Conservation (phyloP, 1,139 yeast genomes). For the Meyerozyma carpophila region DNA sequence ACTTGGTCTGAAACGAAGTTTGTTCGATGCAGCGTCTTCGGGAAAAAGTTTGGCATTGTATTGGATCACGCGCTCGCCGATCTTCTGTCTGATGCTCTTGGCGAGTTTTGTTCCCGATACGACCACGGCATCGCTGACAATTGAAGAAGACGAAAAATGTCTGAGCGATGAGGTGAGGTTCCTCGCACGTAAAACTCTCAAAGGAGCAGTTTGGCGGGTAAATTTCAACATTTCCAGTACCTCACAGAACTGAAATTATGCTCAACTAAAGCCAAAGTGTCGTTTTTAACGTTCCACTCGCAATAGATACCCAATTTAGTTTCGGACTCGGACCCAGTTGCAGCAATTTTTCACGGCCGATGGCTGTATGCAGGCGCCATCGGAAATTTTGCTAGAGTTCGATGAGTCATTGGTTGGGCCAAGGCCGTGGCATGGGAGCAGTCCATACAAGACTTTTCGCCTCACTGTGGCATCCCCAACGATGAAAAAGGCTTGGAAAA, state of each 20-base stretch:
- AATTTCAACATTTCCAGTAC: neutral
- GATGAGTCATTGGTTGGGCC: neutral
- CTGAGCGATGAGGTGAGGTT: neutral
- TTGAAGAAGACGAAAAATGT: neutral
- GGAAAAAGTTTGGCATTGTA: constrained; percentile 18
- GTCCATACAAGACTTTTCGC: neutral
- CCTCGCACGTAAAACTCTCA: neutral
- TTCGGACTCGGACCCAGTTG: constrained; percentile 1
- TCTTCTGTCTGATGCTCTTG: constrained; percentile 28
- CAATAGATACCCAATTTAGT: neutral
- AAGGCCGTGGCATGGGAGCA: neutral
- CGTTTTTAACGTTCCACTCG: neutral
- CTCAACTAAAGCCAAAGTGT: neutral
- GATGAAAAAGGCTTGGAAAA: neutral
- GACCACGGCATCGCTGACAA: constrained; percentile 26
- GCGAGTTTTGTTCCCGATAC: constrained; percentile 44
- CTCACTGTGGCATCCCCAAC: neutral
- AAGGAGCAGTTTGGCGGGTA: neutral
- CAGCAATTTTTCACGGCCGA: neutral
- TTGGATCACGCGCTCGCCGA: constrained; percentile 38
- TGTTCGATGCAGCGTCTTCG: constrained; percentile 19
- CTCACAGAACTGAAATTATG: neutral
- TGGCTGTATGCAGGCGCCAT: neutral
- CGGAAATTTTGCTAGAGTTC: neutral
- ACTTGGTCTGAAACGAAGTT: constrained; percentile 50